Evolutionary conservation across 202 grass and related monocot genomes (phyloP).

Genomic region (Eragrostis tef): DNA sequence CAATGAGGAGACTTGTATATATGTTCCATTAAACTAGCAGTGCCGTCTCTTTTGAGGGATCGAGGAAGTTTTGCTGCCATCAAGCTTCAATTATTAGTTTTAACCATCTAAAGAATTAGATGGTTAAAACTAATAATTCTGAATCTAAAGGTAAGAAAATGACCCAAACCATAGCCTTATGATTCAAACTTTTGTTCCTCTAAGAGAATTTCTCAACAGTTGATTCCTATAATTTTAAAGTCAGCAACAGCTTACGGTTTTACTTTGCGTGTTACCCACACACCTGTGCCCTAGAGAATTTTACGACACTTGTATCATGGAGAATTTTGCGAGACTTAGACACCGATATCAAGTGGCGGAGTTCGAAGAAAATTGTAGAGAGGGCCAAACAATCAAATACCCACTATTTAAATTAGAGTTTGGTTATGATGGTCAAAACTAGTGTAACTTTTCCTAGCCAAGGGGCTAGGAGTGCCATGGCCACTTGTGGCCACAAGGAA

Average conservation of each 20-base stretch:
- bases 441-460: too few relatives aligned
- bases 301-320: too few relatives aligned
- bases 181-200: not conserved
- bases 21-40: constrained; percentile 32
- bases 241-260: not conserved
- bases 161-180: not conserved
- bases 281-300: too few relatives aligned
- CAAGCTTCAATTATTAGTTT: not conserved
- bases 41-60: constrained; percentile 49
- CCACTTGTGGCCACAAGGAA: too few relatives aligned
- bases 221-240: not conserved
- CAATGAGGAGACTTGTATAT: not conserved
- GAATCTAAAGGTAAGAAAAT: constrained; percentile 12
- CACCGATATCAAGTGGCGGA: too few relatives aligned
- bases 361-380: not conserved
- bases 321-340: too few relatives aligned
- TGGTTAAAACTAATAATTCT: too few relatives aligned
- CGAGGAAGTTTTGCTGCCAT: constrained; percentile 21
- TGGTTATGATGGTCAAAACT: too few relatives aligned
- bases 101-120: not conserved
- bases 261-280: not conserved
- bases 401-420: too few relatives aligned
- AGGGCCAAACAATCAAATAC: not conserved
- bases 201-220: not conserved
- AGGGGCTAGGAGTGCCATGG: too few relatives aligned